phyloP scores from a whole-genome alignment of 202 grass and related monocot species.

The Carex sylvatica region DNA sequence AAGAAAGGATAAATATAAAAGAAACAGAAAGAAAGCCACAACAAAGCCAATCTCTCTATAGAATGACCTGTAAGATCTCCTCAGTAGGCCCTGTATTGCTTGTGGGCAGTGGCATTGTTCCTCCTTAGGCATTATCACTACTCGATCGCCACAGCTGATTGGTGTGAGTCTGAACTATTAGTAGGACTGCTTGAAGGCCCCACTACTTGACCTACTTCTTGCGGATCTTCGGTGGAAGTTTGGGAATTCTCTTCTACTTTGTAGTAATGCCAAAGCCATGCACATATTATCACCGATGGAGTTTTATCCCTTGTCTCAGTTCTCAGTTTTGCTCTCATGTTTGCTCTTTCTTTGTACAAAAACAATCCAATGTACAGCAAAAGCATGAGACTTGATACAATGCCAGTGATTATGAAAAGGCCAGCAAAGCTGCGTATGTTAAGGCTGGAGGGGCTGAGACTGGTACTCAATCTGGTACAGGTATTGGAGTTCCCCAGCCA shows the following conservation, averaged over 20 bases:
- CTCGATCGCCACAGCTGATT: background rate
- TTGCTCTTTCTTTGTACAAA: conserved; percentile 50
- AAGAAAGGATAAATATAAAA: background rate
- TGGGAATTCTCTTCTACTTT: conserved; percentile 29
- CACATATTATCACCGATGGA: conserved; percentile 34
- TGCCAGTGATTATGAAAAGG: conserved; percentile 76
- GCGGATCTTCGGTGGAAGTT: conserved; percentile 33
- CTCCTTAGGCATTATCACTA: background rate
- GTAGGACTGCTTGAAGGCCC: background rate
- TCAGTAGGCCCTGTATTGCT: conserved; percentile 10
- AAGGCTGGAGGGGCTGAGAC: conserved; percentile 42
- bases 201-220: background rate
- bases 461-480: conserved; percentile 24
- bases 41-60: too few relatives aligned
- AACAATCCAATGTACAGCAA: conserved; percentile 48
- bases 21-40: background rate
- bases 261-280: conserved; percentile 46
- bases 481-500: conserved; percentile 48
- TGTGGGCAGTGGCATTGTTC: background rate
- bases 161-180: background rate
- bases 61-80: background rate
- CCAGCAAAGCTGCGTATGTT: conserved; percentile 62
- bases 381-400: conserved; percentile 46
- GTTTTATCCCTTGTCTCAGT: conserved; percentile 1
- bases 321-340: conserved; percentile 34